Conservation (phyloP, 225 moss, liverwort and hornwort species). For the Pseudisothecium myosuroides region DNA sequence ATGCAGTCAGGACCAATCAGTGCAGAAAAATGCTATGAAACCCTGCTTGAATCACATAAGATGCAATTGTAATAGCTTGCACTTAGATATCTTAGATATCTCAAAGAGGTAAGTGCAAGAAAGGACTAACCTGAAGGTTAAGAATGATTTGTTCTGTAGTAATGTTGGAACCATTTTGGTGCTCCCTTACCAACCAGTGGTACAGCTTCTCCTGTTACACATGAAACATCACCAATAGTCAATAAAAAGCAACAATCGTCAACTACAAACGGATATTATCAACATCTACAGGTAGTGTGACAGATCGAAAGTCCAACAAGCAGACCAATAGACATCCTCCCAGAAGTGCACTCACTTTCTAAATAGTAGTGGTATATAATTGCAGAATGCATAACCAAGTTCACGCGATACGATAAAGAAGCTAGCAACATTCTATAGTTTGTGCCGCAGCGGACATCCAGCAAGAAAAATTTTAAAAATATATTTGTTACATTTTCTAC, state of each 20-base stretch:
- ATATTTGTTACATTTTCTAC: neutral
- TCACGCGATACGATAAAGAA: neutral
- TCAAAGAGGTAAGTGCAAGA: neutral
- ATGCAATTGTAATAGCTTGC: neutral
- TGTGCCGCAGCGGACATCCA: neutral
- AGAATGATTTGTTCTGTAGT: slow-evolving; percentile 36
- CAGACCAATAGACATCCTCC: neutral
- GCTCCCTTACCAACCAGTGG: slow-evolving; percentile 49
- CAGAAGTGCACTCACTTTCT: neutral
- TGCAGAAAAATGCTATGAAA: neutral
- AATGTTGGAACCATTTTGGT: slow-evolving; percentile 39
- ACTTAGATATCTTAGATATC: neutral
- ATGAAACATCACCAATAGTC: neutral
- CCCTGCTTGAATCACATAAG: neutral
- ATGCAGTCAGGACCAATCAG: neutral
- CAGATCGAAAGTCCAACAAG: neutral
- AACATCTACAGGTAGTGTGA: neutral
- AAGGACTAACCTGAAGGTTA: slow-evolving; percentile 33
- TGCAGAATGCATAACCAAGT: neutral
- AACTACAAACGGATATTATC: neutral
- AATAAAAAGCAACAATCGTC: neutral
- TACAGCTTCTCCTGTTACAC: slow-evolving; percentile 46
- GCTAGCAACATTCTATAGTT: neutral
- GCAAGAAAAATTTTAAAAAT: neutral
- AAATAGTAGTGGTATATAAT: neutral